A percentile compares a stretch with the other conserved stretches of the same genome.
These are phyloP conservation scores for Jacaranda copaia DNA, from an alignment of 257 asterid genomes.

Conservation along the genomic window DNA sequence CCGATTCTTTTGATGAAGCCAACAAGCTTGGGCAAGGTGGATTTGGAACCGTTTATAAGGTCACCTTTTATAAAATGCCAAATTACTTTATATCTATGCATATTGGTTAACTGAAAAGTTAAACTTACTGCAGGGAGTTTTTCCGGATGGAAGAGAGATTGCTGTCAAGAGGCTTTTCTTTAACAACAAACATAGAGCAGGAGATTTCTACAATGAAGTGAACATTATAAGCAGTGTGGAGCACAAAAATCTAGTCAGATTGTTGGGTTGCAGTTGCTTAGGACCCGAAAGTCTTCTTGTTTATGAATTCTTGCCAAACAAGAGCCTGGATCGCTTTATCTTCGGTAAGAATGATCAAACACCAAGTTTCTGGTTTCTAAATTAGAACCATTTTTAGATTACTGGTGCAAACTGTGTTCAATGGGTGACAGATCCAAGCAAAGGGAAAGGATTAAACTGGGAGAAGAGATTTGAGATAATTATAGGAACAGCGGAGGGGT, in stretches of 20 bases:
- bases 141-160: slow-evolving; percentile 83
- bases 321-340: slow-evolving; percentile 81
- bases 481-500: slow-evolving; percentile 77
- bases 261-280: slow-evolving; percentile 88
- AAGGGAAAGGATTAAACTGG: slow-evolving; percentile 73
- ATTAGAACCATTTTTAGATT: background rate
- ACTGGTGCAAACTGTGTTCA: slow-evolving; percentile 12
- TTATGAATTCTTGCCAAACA: slow-evolving; percentile 72
- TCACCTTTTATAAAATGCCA: background rate
- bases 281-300: slow-evolving; percentile 97
- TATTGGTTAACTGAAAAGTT: slow-evolving; percentile 1
- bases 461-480: slow-evolving; percentile 69
- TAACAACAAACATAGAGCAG: slow-evolving; percentile 84
- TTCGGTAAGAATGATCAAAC: slow-evolving; percentile 54
- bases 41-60: slow-evolving; percentile 94
- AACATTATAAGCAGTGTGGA: slow-evolving; percentile 91
- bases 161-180: slow-evolving; percentile 89
- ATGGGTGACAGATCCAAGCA: slow-evolving; percentile 58
- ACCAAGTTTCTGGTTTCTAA: slow-evolving; percentile 9
- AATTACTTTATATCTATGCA: slow-evolving; percentile 28
- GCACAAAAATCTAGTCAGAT: slow-evolving; percentile 85
- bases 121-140: slow-evolving; percentile 53
- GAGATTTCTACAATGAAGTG: slow-evolving; percentile 90
- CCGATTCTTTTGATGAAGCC: slow-evolving; percentile 70
- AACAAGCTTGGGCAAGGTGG: slow-evolving; percentile 98